Evolutionary conservation across 129 eudicot species (phyloP).

Genomic region (Flaveria ramosissima): DNA sequence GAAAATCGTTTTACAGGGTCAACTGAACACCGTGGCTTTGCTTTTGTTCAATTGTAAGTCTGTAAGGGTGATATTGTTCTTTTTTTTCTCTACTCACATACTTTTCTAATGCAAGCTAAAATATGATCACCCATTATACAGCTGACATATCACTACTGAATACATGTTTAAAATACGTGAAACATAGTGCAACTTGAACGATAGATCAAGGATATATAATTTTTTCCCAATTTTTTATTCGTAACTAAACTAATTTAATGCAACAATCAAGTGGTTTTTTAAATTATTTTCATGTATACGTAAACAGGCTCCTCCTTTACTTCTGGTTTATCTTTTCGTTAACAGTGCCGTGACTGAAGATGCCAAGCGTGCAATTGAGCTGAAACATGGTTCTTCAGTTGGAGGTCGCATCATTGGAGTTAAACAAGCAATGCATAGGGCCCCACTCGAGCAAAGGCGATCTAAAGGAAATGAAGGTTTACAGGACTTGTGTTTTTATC

Average conservation of each 20-base stretch:
- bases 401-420: conserved; percentile 91
- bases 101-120: neutral
- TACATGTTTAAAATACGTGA: neutral
- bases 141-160: neutral
- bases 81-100: neutral
- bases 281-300: neutral
- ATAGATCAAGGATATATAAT: neutral
- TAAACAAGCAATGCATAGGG: conserved; percentile 81
- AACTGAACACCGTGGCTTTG: conserved; percentile 82
- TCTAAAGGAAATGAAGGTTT: conserved; percentile 71
- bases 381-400: conserved; percentile 71
- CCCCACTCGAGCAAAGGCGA: conserved; percentile 87
- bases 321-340: conserved; percentile 12
- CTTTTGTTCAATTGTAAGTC: conserved; percentile 94
- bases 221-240: neutral
- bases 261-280: neutral
- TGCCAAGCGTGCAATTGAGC: conserved; percentile 87
- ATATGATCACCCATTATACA: neutral
- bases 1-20: conserved; percentile 52
- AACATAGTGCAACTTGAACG: neutral
- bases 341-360: conserved; percentile 80
- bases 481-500: neutral
- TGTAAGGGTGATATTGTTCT: neutral
- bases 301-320: neutral
- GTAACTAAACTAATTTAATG: neutral